Conservation (phyloP, 2,329 filamentous ascomycete genomes). For the Colletotrichum navitas region DNA sequence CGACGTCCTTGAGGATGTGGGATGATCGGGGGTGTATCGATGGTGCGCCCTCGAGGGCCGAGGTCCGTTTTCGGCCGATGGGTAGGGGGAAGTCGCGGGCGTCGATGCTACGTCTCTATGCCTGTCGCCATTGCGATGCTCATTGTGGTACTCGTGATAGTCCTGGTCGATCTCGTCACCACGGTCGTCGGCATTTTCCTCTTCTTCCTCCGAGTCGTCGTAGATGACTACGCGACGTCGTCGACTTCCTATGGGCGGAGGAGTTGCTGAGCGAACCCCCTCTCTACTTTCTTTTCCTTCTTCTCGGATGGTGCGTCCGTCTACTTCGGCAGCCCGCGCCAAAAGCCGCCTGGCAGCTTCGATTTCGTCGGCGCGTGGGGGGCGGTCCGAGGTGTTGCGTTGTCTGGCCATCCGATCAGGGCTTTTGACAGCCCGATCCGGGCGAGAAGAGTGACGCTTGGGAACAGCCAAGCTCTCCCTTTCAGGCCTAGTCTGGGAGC, state of each 20-base stretch:
- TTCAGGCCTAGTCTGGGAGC: not conserved
- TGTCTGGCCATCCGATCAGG: constrained; percentile 14
- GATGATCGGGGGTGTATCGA: not conserved
- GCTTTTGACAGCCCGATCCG: constrained; percentile 19
- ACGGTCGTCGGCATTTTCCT: not conserved
- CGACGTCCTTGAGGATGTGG: not conserved
- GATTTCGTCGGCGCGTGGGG: constrained; percentile 33
- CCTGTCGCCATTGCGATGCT: not conserved
- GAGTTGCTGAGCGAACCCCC: constrained; percentile 24
- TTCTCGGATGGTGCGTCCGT: constrained; percentile 5
- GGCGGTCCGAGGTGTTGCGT: constrained; percentile 16
- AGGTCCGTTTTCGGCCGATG: constrained; percentile 1
- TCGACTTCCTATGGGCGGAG: constrained; percentile 33
- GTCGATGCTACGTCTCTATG: constrained; percentile 8
- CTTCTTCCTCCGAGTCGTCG: constrained; percentile 31
- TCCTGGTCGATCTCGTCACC: not conserved
- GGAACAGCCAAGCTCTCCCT: constrained; percentile 6
- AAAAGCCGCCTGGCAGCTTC: constrained; percentile 31
- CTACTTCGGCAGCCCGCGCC: constrained; percentile 22
- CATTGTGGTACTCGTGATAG: constrained; percentile 16
- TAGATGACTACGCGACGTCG: constrained; percentile 24
- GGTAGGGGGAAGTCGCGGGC: constrained; percentile 15
- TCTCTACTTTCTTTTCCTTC: not conserved
- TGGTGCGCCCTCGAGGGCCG: not conserved
- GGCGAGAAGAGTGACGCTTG: constrained; percentile 18